A percentile compares a stretch with the other conserved stretches of the same genome.
Evolutionary conservation across 805 yeast genomes (phyloP).

Genomic region (Wickerhamiella australiensis): DNA sequence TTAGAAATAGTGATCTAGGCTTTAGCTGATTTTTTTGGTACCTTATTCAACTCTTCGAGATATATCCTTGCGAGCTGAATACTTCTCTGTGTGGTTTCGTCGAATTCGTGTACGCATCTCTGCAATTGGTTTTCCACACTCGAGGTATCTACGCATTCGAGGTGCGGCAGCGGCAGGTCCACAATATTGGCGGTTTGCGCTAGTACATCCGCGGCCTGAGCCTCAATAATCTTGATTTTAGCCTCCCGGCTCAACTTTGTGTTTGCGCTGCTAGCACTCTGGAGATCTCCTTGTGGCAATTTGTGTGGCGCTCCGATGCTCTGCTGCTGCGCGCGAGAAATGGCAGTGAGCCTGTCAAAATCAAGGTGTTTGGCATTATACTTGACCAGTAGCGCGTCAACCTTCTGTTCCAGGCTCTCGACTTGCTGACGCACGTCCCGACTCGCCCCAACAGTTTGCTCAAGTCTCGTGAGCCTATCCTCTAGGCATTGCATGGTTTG

Average conservation of each 20-base stretch:
- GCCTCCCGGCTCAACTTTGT: not conserved
- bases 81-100: slow-evolving; percentile 19
- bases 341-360: slow-evolving; percentile 8
- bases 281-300: slow-evolving; percentile 15
- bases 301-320: slow-evolving; percentile 14
- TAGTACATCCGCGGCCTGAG: slow-evolving; percentile 7
- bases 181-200: not conserved
- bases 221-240: slow-evolving; percentile 1
- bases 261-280: too few relatives aligned
- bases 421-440: slow-evolving; percentile 1
- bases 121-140: slow-evolving; percentile 2
- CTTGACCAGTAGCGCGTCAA: slow-evolving; percentile 8
- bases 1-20: not conserved
- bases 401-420: slow-evolving; percentile 12
- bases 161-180: not conserved
- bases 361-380: not conserved
- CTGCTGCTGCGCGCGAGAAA: slow-evolving; percentile 13
- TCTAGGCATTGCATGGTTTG: not conserved
- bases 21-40: not conserved
- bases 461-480: not conserved
- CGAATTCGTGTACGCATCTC: slow-evolving; percentile 17
- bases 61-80: slow-evolving; percentile 15
- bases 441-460: slow-evolving; percentile 1
- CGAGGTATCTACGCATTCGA: not conserved
- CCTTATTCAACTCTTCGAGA: slow-evolving; percentile 12